A percentile compares a stretch with the other conserved stretches of the same genome.
These are phyloP conservation scores for Isoetes taiwanensis DNA, from an alignment of 75 land plant species.

Conservation along the genomic window DNA sequence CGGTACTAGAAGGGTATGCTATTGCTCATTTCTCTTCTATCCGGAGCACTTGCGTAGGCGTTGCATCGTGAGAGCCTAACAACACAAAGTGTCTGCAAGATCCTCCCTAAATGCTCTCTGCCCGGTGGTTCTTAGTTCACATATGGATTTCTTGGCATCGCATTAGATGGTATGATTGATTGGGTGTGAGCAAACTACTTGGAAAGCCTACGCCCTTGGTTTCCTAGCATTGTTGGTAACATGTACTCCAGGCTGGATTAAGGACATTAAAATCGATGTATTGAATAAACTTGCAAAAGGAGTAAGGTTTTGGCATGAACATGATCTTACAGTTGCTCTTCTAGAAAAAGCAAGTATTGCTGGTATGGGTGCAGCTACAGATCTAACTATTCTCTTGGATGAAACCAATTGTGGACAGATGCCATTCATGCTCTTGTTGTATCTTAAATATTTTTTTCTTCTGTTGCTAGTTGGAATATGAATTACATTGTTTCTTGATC, in stretches of 20 bases:
- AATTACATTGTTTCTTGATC: too few relatives aligned
- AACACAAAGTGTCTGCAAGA: too few relatives aligned
- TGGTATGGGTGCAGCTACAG: constrained; percentile 76
- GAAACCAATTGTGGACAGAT: too few relatives aligned
- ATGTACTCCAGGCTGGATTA: constrained; percentile 56
- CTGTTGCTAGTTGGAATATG: too few relatives aligned
- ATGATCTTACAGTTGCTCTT: constrained; percentile 57
- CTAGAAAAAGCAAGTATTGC: constrained; percentile 46
- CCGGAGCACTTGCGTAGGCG: constrained; percentile 73
- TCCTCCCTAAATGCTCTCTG: not conserved
- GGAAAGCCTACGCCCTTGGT: constrained; percentile 66
- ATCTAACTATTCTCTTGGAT: too few relatives aligned
- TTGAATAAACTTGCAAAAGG: constrained; percentile 51
- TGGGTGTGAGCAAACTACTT: constrained; percentile 48
- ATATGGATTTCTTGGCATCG: constrained; percentile 75
- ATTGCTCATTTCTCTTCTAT: constrained; percentile 65
- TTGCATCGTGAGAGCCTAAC: constrained; percentile 16
- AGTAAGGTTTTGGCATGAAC: constrained; percentile 67
- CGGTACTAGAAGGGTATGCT: constrained; percentile 63
- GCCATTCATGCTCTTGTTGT: too few relatives aligned
- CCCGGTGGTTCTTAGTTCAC: constrained; percentile 28
- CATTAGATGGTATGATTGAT: constrained; percentile 65
- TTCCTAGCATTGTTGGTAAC: constrained; percentile 54
- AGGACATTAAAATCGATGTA: constrained; percentile 49
- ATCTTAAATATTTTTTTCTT: too few relatives aligned